Evolutionary conservation across 805 yeast genomes (phyloP), one percentile per base, ranked within the genome.

Genomic region (Spathaspora hagerdaliae): DNA sequence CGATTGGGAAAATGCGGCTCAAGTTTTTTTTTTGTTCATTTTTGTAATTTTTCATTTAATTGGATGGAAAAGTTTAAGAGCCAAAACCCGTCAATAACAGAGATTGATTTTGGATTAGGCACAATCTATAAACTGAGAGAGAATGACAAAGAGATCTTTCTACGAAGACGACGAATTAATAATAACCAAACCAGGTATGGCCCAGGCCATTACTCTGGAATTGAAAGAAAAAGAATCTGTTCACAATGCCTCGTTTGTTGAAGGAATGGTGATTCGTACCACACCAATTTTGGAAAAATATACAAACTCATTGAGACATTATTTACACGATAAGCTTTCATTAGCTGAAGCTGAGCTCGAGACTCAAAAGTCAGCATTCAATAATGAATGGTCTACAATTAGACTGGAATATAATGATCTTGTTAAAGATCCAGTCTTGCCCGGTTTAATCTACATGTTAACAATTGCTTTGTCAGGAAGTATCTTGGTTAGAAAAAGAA

Each of bases 381-480:
- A 51, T 24, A 76, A 79, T 49, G 83, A 80, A 53, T 47, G 61
- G 35, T 46, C 55, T 24, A 54, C 55, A 15, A 45, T 76, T 4
- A 53, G 59, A 31, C 44, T 47, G n/a, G 61, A 59, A 39, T 62
- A 72, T 41, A 50, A 65, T 24, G 50, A 64, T 6, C 43, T 71
- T 29, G 67, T 79, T 14, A 68, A 61, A 43, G 85, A 80, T 51
- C 81, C 82, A 6, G 63, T 79, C 4, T 69, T 83, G 46, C 87
- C 87, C 14, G 68, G 70, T 37, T 58, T 75, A 36, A 72, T 81
- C 41, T 76, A 78, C 54, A 76, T 81, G 6, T 61, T 82, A 35
- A 80, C 86, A 0, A 68, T 75, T 6, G 63, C 82, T 4, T 73
- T 83, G 49, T 55, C 79, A 1, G 85, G 85, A 10, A 79, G 85